Base-by-base conservation (phyloP, 345 rosid genomes). In the Moricandia arvensis region DNA sequence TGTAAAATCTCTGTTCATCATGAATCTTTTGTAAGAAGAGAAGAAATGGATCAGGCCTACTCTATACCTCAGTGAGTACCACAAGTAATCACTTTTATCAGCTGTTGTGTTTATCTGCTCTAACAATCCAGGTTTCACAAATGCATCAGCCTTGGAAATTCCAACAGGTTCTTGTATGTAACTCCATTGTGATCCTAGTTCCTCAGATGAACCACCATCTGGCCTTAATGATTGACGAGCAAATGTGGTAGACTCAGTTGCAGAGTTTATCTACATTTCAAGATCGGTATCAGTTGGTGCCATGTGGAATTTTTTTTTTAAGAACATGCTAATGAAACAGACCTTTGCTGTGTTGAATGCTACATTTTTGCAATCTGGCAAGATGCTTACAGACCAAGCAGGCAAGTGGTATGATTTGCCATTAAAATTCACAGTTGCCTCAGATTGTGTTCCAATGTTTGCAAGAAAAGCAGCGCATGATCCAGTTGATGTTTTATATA, bases 371-470 rank as follows among this genome's bases (percentile, higher is more conserved):
- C 98, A 91, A 82, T 94, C 96, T 11, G 98, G 98, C 60, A 94
- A 84, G 83, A 94, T 90, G 88, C 97, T 94, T 66, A 94, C 98
- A 8, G 98, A 91, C 98, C 98, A 94, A 6, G 89, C 92, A 53
- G 98, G 98, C 83, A 94, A 78, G 71, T 15, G 72, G 74, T 94
- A 91, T 69, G 93, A 82, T 59, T 85, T 86, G 68, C 91, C 93
- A 64, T 77, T 87, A 81, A 91, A 94, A 61, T 67, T 85, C 65
- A 87, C 88, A 16, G 89, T 89, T 49, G 81, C 85, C 75, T 89
- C 95, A 45, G 96, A 76, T 21, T 75, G 54, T 15, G 83, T 82
- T 65, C 82, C 95, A 29, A 51, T 0, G 64, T 94, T 94, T 66
- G 98, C 97, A 79, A 94, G 95, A 80, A 91, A 94, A 72, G 97